Evolutionary conservation across 129 eudicot species (phyloP), one percentile per base, ranked within the genome.

Genomic region (Flaveria linearis): DNA sequence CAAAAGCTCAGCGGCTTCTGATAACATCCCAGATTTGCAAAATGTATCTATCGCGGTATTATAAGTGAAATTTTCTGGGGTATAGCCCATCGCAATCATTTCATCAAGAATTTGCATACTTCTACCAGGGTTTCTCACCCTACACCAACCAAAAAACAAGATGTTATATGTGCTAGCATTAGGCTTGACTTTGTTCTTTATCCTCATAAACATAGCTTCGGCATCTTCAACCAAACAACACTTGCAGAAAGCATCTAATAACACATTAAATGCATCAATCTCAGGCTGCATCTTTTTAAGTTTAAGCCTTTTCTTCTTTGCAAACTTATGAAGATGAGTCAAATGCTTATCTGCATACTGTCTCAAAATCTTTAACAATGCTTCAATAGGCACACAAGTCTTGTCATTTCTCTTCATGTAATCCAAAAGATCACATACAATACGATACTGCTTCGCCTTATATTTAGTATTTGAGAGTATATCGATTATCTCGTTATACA

Each of bases 131-230:
- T 88, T 88, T 45, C 93, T 76, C 9, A 87, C 90, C 81, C 97
- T 81, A 71, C 98, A 91, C 98, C 98, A 93, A 41, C 98, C 96
- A 15, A 93, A 93, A 49, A 93, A 93, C 86, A 93, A 77, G 17
- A 87, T 85, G 33, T 85, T 93, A 73, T 78, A 93, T 0, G 98
- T 91, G 73, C 84, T 85, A 2, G 92, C 84, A 81, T 87, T 86
- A 1, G 97, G 98, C 47, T 82, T 85, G 41, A 93, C 68, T 83
- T 88, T 91, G 56, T 49, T 81, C 74, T 80, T 77, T 65, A 91
- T 82, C 83, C 82, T 87, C 82, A 56, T 80, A 73, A 85, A 81
- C 97, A 93, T 80, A 26, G 77, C 64, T 67, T 94, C 96, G 18
- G 93, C 97, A 10, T 85, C 91, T 74, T 94, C 92, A 62, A 91